Evolutionary conservation across 768 basidiomycete species (phyloP).

Genomic region (Leccinum ochraceum): DNA sequence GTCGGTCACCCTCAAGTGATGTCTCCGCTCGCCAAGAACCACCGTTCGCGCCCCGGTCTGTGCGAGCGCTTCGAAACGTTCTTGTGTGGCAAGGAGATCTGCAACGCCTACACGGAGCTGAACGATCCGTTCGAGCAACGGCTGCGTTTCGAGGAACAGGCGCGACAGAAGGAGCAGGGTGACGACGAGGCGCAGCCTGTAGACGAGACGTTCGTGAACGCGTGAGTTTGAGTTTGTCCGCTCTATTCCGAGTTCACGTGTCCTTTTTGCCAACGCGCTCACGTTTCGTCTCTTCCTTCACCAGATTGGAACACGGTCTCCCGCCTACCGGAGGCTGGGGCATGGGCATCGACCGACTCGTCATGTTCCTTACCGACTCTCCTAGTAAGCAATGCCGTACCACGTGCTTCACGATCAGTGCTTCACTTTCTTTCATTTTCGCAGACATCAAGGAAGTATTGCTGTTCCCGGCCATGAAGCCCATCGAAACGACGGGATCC

Average conservation of each 20-base stretch:
- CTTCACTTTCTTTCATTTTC: conserved; percentile 7
- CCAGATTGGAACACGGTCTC: conserved; percentile 92
- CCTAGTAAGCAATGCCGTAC: conserved; percentile 55
- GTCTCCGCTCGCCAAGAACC: conserved; percentile 99
- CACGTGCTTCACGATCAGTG: not conserved
- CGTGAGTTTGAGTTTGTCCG: conserved; percentile 45
- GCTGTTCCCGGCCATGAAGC: conserved; percentile 98
- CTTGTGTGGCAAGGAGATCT: conserved; percentile 97
- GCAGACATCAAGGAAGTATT: conserved; percentile 96
- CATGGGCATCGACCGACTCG: conserved; percentile 90
- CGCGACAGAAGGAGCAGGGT: conserved; percentile 91
- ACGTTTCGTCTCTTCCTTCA: not conserved
- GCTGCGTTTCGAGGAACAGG: conserved; percentile 93
- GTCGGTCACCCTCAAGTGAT: too few relatives aligned
- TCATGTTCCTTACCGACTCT: conserved; percentile 99
- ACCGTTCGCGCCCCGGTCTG: conserved; percentile 93
- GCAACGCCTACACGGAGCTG: conserved; percentile 99
- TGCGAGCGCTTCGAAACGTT: conserved; percentile 99
- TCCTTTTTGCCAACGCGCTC: not conserved
- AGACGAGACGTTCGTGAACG: conserved; percentile 94
- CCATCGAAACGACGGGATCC: conserved; percentile 48
- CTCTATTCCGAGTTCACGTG: not conserved
- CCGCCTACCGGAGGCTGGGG: conserved; percentile 99
- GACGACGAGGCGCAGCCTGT: conserved; percentile 98
- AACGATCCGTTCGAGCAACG: conserved; percentile 99